Base-by-base conservation (phyloP, 1,139 yeast genomes). In the Blastobotrys indianensis region DNA sequence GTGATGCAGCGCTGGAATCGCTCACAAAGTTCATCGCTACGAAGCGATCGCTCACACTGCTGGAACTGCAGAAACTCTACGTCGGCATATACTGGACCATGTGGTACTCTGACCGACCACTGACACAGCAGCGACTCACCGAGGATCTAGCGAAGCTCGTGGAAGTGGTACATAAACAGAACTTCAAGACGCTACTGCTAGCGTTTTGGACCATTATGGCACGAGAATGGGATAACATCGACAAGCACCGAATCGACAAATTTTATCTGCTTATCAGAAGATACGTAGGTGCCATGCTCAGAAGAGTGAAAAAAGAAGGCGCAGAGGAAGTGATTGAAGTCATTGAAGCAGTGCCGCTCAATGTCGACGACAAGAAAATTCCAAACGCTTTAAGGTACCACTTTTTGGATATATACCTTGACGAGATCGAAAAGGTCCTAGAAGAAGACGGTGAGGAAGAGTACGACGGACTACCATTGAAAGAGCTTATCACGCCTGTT, bases 81-180 rank as follows among this genome's bases (percentile, higher is more conserved):
- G 87, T 85, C 66, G 98, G 97, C 8, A 73, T 92, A 42, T 92
- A 83, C 66, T 92, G 74, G 63, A 62, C 80, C 28, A 86, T 92
- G 95, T 92, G 98, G 98, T 87, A 84, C 66, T 79, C 95, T 61
- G 98, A 92, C 66, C 78, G 94, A 58, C 94, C 96, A 29, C 74
- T 82, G 55, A 94, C 95, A 28, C 98, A 92, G 66, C 95, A 88
- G 64, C 70, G 82, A 49, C 71, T 92, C 39, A 95, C 96, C 2
- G 78, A 75, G 45, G 79, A 78, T 42, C 70, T 92, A 52, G 95
- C 94, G 0, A 73, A 68, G 42, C 69, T 92, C 41, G 76, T 75
- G 50, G 45, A 56, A 25, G 49, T 51, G 0, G 67, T 72, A 20
- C 69, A 77, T 20, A 70, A 73, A 28, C 68, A 69, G 36, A 66